phyloP scores from a whole-genome alignment of 148 eudicot species.

The Polygonum aviculare region DNA sequence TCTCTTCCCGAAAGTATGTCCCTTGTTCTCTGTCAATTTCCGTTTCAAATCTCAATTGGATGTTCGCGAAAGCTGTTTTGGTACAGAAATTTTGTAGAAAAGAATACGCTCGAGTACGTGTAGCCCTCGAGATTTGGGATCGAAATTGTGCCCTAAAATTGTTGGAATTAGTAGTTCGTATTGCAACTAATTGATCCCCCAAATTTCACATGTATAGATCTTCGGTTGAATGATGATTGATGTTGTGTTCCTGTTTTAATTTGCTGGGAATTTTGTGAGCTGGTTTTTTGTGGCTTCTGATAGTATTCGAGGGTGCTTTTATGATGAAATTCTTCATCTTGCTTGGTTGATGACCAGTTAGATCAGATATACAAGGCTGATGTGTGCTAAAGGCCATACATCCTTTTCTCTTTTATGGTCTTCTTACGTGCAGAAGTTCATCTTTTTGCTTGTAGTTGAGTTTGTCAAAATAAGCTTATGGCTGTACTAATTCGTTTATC shows the following conservation, averaged over 20 bases:
- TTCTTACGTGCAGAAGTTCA: background rate
- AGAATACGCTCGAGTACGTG: background rate
- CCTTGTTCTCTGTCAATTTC: background rate
- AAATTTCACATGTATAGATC: background rate
- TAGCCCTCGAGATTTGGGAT: background rate
- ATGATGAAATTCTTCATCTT: background rate
- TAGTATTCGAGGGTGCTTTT: background rate
- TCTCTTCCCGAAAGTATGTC: background rate
- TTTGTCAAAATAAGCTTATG: background rate
- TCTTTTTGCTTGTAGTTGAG: background rate
- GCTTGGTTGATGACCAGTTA: background rate
- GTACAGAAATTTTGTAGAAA: background rate
- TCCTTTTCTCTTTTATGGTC: background rate
- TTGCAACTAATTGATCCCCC: background rate
- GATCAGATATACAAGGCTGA: background rate
- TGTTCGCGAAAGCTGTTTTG: background rate
- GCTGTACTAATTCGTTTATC: background rate
- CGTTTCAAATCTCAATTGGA: background rate
- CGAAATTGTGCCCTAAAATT: background rate
- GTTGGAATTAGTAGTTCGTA: background rate
- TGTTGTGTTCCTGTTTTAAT: background rate
- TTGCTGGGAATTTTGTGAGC: background rate
- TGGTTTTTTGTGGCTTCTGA: background rate
- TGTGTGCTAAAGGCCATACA: background rate
- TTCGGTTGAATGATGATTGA: background rate